Base-by-base conservation (phyloP, 257 asterid genomes). In the Prunella vulgaris region DNA sequence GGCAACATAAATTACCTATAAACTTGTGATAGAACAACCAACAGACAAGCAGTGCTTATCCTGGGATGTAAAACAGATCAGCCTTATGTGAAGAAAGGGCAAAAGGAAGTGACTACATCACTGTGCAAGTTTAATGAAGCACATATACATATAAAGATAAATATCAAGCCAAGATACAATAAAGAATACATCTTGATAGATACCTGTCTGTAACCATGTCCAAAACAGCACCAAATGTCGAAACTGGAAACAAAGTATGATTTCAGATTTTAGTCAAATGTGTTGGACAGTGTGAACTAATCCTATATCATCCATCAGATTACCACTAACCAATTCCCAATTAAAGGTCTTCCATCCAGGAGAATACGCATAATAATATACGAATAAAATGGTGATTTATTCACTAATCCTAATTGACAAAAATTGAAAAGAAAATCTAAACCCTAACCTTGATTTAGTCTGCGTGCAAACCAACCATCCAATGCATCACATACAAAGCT, bases 201-300 rank as follows among this genome's bases (percentile, higher is more conserved):
- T 81, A 92, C 98, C 99, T 90, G 81, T 94, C 99, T n/a, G 97
- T 93, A 75, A 92, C 90, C 99, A 93, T 93, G 86, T 93, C 99
- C 68, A 93, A 80, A 76, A 90, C 95, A 57, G 99, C 98, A 72
- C 99, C 99, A 72, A 94, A 86, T 17, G 98, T 94, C 58, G 99
- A 94, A 81, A 88, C 98, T 92, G 93, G 77, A 76, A 76, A 77
- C 65, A 75, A 37, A 67, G 63, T 64, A 80, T 62, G 52, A 33
- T 37, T 74, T 64, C 21, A 48, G n/a, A 65, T 66, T 70, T 63
- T 61, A 70, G 15, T 68, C 35, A 22, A 53, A 25, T 46, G 30
- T 44, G 74, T n/a, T 30, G 58, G 56, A 69, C 72, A 60, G 54
- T 72, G 53, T 64, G 38, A 60, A 71, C 33, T 28, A 56, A 28